Conservation (phyloP, 2,329 filamentous ascomycete species). For the Ilyonectria sp. region DNA sequence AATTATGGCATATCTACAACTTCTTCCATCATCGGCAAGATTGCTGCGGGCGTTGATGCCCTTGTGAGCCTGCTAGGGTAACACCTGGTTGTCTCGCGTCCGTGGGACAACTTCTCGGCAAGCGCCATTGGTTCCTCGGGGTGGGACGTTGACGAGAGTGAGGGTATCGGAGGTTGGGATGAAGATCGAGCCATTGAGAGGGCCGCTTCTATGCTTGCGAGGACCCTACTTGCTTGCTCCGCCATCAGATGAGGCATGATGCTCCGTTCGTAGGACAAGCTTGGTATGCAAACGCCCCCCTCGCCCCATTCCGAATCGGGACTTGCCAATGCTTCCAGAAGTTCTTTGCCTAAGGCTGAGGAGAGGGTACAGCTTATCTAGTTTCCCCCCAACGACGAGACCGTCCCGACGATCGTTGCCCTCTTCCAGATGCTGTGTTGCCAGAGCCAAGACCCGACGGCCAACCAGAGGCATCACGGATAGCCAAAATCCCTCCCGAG, state of each 20-base stretch:
- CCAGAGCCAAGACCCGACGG: background rate
- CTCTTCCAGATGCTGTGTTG: background rate
- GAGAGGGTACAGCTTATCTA: constrained; percentile 10
- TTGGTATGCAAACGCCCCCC: background rate
- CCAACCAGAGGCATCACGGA: background rate
- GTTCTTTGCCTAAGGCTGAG: background rate
- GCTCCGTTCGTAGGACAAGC: background rate
- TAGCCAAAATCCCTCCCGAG: background rate
- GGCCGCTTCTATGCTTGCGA: background rate
- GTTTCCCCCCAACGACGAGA: background rate
- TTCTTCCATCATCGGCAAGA: background rate
- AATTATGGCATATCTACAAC: constrained; percentile 22
- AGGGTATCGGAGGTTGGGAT: background rate
- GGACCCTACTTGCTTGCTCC: background rate
- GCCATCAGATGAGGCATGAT: background rate
- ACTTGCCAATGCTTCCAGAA: constrained; percentile 20
- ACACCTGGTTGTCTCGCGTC: background rate
- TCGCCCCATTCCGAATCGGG: background rate
- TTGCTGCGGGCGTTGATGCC: constrained; percentile 20
- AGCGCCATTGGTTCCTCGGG: background rate
- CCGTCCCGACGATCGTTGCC: constrained; percentile 19
- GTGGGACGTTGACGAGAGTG: background rate
- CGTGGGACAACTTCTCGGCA: background rate
- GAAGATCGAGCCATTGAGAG: background rate
- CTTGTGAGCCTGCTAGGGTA: constrained; percentile 11